These are phyloP conservation scores for Hyphopichia homilentoma DNA, from an alignment of 805 yeast genomes.

Conservation along the genomic window DNA sequence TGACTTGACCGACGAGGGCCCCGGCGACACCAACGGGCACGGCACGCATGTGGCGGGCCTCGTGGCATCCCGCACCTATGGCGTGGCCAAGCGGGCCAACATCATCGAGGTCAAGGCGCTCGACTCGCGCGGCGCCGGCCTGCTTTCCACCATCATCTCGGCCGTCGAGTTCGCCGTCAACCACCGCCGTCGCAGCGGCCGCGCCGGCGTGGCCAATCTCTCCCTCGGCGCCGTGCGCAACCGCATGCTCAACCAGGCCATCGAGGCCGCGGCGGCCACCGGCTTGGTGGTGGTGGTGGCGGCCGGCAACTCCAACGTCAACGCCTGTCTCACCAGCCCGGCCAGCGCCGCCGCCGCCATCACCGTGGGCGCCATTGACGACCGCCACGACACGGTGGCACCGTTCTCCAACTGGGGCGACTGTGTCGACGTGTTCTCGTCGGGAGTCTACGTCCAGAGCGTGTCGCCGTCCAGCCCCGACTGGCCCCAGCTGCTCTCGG, in stretches of 20 bases:
- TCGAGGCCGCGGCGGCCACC: constrained; percentile 66
- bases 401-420: constrained; percentile 86
- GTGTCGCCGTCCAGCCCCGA: constrained; percentile 33
- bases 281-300: constrained; percentile 77
- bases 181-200: constrained; percentile 38
- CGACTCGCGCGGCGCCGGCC: constrained; percentile 65
- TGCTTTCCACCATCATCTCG: constrained; percentile 58
- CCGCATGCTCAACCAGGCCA: constrained; percentile 65
- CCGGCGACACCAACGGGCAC: constrained; percentile 53
- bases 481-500: constrained; percentile 45
- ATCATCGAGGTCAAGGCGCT: constrained; percentile 75
- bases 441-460: constrained; percentile 70
- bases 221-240: constrained; percentile 77
- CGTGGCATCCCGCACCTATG: constrained; percentile 47
- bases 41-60: constrained; percentile 59
- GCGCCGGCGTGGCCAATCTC: constrained; percentile 65
- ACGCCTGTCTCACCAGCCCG: constrained; percentile 85
- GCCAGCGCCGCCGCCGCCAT: constrained; percentile 71
- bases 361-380: constrained; percentile 89
- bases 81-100: constrained; percentile 52
- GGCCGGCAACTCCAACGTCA: constrained; percentile 77
- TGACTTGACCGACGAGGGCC: constrained; percentile 58
- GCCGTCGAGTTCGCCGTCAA: constrained; percentile 68
- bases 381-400: constrained; percentile 64
- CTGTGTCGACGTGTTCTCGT: constrained; percentile 85